These are phyloP conservation scores for Hyphodiscus hymeniophilus DNA, from an alignment of 495 filamentous ascomycete genomes.

Conservation along the genomic window DNA sequence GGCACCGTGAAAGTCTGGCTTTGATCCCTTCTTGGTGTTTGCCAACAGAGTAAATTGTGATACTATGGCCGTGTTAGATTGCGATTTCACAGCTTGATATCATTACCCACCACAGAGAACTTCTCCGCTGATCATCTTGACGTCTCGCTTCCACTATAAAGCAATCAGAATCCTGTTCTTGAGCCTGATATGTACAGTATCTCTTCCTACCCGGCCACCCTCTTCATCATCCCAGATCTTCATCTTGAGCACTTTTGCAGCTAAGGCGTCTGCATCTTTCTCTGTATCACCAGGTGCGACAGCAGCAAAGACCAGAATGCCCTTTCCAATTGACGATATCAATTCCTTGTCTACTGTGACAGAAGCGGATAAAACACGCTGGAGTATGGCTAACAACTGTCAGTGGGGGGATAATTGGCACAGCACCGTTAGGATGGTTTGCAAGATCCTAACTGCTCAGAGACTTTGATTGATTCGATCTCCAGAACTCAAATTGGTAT, in stretches of 20 bases:
- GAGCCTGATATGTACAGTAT: conserved; percentile 12
- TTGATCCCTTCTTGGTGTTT: conserved; percentile 85
- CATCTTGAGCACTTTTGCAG: conserved; percentile 78
- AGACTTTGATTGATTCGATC: no score
- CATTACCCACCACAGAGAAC: conserved; percentile 71
- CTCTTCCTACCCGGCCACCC: conserved; percentile 43
- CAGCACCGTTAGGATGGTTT: no score
- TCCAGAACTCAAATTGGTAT: no score
- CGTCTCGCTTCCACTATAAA: conserved; percentile 74
- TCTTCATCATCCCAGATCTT: conserved; percentile 76
- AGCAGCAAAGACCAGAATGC: conserved; percentile 85
- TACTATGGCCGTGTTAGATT: conserved; percentile 42
- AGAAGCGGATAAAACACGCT: conserved; percentile 94
- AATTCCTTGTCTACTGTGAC: conserved; percentile 91
- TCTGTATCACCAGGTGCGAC: conserved; percentile 84
- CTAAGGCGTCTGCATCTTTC: conserved; percentile 78
- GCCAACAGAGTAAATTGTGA: conserved; percentile 96
- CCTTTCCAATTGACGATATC: conserved; percentile 82
- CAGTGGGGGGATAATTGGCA: no score
- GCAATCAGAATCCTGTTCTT: neutral
- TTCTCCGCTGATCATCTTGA: conserved; percentile 82
- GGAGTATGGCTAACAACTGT: conserved; percentile 65
- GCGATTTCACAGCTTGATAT: neutral
- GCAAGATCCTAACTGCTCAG: no score
- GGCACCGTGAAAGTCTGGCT: conserved; percentile 92